A percentile compares a stretch with the other conserved stretches of the same genome.
These are phyloP conservation scores for Phaeophleospora eucalypticola DNA, from an alignment of 2,329 filamentous ascomycete species.

Conservation along the genomic window DNA sequence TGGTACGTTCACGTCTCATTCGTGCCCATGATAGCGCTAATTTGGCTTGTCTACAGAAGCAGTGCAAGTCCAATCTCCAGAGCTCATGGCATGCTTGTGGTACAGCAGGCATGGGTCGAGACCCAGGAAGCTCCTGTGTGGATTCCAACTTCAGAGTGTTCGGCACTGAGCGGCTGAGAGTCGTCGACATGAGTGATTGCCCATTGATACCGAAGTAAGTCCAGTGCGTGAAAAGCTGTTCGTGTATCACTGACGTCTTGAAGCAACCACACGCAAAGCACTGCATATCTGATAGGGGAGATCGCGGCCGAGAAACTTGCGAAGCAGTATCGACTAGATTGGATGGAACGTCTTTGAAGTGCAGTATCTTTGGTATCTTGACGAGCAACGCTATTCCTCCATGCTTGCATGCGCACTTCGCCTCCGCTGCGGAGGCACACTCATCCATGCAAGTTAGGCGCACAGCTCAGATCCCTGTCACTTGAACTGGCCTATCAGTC, in stretches of 20 bases:
- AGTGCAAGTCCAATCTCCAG: not conserved
- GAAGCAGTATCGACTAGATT: conserved; percentile 7
- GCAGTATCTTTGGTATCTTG: no score
- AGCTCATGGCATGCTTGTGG: conserved; percentile 7
- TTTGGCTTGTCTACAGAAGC: no score
- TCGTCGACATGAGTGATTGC: conserved; percentile 8
- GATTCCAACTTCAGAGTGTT: conserved; percentile 4
- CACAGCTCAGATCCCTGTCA: no score
- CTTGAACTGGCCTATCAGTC: no score
- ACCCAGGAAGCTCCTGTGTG: conserved; percentile 4
- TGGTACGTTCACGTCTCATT: not conserved
- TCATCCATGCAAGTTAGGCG: no score
- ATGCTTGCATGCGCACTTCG: no score
- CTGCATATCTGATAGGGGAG: conserved; percentile 13
- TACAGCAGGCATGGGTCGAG: conserved; percentile 5
- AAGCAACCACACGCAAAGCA: conserved; percentile 10
- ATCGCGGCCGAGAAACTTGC: conserved; percentile 14
- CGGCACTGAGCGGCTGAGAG: conserved; percentile 4
- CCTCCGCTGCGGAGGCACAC: no score
- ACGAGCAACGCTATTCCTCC: no score
- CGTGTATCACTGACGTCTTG: not conserved
- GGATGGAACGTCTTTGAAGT: no score
- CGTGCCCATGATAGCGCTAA: not conserved
- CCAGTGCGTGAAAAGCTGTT: not conserved
- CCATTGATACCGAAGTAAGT: conserved; percentile 3